Evolutionary conservation across 352 stramenopile genomes (phyloP), one percentile per base, ranked within the genome.

Genomic region (Globisporangium heterothallicum): DNA sequence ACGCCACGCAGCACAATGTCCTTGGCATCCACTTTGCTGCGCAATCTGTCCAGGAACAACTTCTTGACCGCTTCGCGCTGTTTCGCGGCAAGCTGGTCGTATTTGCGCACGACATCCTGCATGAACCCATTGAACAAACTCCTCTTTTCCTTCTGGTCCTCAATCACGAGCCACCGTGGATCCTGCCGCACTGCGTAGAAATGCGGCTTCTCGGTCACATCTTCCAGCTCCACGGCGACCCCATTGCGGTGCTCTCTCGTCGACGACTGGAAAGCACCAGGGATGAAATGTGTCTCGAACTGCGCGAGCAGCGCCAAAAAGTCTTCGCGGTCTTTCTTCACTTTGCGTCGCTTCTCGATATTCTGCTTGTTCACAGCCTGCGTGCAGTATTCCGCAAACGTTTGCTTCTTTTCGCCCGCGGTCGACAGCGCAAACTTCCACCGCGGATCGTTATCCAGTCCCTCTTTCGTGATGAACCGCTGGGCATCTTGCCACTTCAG

Each of bases 381-480:
- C 18, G 80, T 88, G 34, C 76, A 87, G 48, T 89, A 94, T 56
- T 94, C 83, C 0, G 83, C 79, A 26, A 86, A 92, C 9, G 74
- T 75, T 51, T 94, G 83, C 40, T 94, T 94, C 66, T 91, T 90
- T 34, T 94, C 80, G 12, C 83, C 83, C 0, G 85, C 73, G 0
- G 72, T 88, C 1, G 59, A 54, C 10, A 92, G 49, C 8, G 78
- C 77, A 46, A 80, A 87, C 38, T 71, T 74, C 78, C 78, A 94
- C 5, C 76, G 66, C 3, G 78, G 71, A 50, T 90, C 81, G 10
- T 64, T 74, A 13, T 77, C 61, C 38, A 76, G 58, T 7, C 65
- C 64, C 32, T 89, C 75, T 36, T 86, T 86, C n/a, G 47, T 38
- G 25, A 92, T 70, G 36, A 74, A 42, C 10, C 78, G 78, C 56